These are phyloP conservation scores for Geotrichum fermentans DNA, from an alignment of 1,139 yeast genomes.

Conservation along the genomic window DNA sequence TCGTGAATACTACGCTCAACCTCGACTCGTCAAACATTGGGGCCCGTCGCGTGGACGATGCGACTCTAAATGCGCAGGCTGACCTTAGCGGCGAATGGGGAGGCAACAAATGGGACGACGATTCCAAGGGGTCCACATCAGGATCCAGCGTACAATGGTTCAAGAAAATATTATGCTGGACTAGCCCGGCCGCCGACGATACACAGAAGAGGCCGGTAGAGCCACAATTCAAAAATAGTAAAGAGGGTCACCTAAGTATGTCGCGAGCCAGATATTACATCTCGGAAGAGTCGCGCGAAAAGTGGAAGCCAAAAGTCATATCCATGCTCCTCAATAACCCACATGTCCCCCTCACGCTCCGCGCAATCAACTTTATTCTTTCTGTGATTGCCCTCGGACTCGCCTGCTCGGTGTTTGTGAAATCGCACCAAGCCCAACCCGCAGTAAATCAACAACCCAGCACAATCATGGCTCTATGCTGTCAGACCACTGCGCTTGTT, in stretches of 20 bases:
- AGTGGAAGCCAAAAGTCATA: slow-evolving; percentile 58
- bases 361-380: slow-evolving; percentile 58
- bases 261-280: slow-evolving; percentile 24
- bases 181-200: neutral
- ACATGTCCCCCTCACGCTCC: slow-evolving; percentile 68
- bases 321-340: slow-evolving; percentile 68
- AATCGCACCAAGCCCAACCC: slow-evolving; percentile 37
- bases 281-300: slow-evolving; percentile 39
- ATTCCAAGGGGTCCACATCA: neutral
- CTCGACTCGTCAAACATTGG: slow-evolving; percentile 1
- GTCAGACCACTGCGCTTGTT: slow-evolving; percentile 70
- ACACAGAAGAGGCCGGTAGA: neutral
- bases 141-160: slow-evolving; percentile 4
- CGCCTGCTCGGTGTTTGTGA: slow-evolving; percentile 30
- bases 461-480: slow-evolving; percentile 86
- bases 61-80: slow-evolving; percentile 19
- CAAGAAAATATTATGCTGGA: slow-evolving; percentile 4
- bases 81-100: slow-evolving; percentile 20
- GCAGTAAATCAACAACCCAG: slow-evolving; percentile 75
- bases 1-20: slow-evolving; percentile 16
- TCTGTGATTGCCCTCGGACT: slow-evolving; percentile 32
- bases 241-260: slow-evolving; percentile 8
- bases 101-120: slow-evolving; percentile 14
- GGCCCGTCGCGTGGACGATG: slow-evolving; percentile 13
- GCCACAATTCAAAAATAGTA: neutral